Evolutionary conservation across 1,139 yeast genomes (phyloP), one percentile per base, ranked within the genome.

Genomic region (Scheffersomyces lignicola): DNA sequence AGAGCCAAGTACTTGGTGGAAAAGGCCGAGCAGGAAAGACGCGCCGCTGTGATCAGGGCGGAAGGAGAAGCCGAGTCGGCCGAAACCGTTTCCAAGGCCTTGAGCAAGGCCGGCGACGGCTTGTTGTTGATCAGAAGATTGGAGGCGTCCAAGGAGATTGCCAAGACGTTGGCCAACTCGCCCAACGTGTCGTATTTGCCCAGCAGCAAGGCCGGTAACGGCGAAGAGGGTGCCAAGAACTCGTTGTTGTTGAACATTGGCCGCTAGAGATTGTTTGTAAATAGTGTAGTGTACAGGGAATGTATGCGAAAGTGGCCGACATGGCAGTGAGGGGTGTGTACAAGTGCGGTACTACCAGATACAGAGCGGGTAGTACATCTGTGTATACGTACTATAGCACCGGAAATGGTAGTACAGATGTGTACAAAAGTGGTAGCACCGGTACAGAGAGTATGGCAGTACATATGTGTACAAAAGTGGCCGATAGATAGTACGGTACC

Each of bases 61-160:
- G 98, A 94, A 65, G 99, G 98, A 64, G 99, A 94, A 66, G 98
- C 98, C 29, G 98, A 94, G 63, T 88, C 96, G 38, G 99, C 97
- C 6, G 98, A 92, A 44, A 81, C 83, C 41, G 95, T 94, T 45
- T 88, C 97, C 32, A 88, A 83, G 64, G 97, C 98, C 3, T 76
- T 94, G 51, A 80, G 83, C 35, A 89, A 89, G 69, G 92, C 96
- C 22, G 98, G 98, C 59, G 97, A 94, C 56, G 98, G 98, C 48
- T 74, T 94, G 51, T 73, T 94, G 59, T 77, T 87, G 75, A 89
- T 92, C 54, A 81, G 98, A 76, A 78, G 97, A 67, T 80, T 94
- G 52, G 98, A 94, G 60, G 97, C 98, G 2, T 86, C 96, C 27
- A 89, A 87, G 69, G 97, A 89, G 46, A 92, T 94, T 60, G 98